Conservation (phyloP, 805 yeast species). For the Sugiyamaella americana region DNA sequence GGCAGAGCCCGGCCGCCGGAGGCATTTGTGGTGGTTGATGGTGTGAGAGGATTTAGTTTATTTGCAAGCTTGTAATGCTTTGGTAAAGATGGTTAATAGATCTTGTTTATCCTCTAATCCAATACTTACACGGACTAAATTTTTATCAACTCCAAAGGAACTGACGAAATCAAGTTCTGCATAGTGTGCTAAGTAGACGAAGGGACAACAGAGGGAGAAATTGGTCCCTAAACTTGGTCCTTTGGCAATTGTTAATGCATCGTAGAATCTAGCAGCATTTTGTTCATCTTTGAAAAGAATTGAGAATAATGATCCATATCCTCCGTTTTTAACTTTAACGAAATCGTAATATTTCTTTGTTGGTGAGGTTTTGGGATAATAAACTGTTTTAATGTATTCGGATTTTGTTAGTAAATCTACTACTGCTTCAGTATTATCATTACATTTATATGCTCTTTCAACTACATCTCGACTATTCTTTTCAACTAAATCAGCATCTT, state of each 20-base stretch:
- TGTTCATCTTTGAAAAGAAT: slow-evolving; percentile 57
- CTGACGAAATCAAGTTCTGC: slow-evolving; percentile 72
- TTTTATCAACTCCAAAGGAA: slow-evolving; percentile 74
- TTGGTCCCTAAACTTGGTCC: slow-evolving; percentile 92
- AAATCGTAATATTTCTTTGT: slow-evolving; percentile 64
- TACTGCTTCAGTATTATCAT: slow-evolving; percentile 36
- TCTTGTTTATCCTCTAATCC: slow-evolving; percentile 73
- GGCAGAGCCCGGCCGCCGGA: neutral
- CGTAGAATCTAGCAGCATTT: slow-evolving; percentile 68
- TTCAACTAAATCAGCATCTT: slow-evolving; percentile 87
- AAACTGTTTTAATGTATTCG: slow-evolving; percentile 55
- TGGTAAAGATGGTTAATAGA: slow-evolving; percentile 43
- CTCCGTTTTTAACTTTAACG: slow-evolving; percentile 60
- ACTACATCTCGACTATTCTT: slow-evolving; percentile 88
- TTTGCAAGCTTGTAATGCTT: slow-evolving; percentile 39
- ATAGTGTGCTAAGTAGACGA: slow-evolving; percentile 79
- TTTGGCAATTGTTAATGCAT: slow-evolving; percentile 62
- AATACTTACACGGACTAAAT: slow-evolving; percentile 72
- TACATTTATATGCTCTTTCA: slow-evolving; percentile 44
- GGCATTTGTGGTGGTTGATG: too few relatives aligned
- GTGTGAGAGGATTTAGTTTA: too few relatives aligned
- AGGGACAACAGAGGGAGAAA: slow-evolving; percentile 84
- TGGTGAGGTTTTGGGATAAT: slow-evolving; percentile 57
- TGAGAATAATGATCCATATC: slow-evolving; percentile 84
- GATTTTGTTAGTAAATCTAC: slow-evolving; percentile 26